These are phyloP conservation scores for Emergomyces africanus DNA, from an alignment of 2,329 filamentous ascomycete species.

Conservation along the genomic window DNA sequence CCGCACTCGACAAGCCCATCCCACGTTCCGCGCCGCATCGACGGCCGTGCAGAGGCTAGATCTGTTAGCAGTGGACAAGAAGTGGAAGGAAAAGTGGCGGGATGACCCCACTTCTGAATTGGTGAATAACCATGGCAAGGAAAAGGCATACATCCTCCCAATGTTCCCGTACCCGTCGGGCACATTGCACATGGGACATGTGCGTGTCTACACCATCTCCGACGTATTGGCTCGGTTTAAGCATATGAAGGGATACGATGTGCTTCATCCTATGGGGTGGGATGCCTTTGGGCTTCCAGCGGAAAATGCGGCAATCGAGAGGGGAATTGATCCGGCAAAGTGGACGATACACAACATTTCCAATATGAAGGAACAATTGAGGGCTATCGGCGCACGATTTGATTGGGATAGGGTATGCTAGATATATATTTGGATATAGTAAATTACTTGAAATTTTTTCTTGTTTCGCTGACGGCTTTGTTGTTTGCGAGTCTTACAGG, in stretches of 20 bases:
- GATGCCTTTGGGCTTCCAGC: conserved; percentile 85
- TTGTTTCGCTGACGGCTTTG: conserved; percentile 14
- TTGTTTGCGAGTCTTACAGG: conserved; percentile 37
- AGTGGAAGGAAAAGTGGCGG: conserved; percentile 44
- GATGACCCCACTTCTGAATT: conserved; percentile 3
- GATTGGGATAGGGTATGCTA: conserved; percentile 63
- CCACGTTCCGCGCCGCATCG: conserved; percentile 13
- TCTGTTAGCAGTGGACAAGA: conserved; percentile 36
- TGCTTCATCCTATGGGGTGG: conserved; percentile 87
- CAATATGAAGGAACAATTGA: conserved; percentile 73
- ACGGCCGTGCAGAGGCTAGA: conserved; percentile 22
- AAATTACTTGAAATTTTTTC: conserved; percentile 7
- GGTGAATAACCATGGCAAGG: conserved; percentile 8
- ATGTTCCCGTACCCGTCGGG: conserved; percentile 95
- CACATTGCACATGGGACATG: conserved; percentile 71
- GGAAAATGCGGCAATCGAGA: conserved; percentile 80
- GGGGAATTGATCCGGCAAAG: conserved; percentile 59
- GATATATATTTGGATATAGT: conserved; percentile 2
- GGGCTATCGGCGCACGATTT: conserved; percentile 67
- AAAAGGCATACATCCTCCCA: conserved; percentile 57
- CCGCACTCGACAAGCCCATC: background rate
- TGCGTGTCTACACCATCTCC: conserved; percentile 82
- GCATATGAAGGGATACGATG: conserved; percentile 58
- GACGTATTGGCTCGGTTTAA: conserved; percentile 71
- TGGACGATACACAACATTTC: conserved; percentile 75